Percentiles rank a stretch among this genome's conserved stretches.
Evolutionary conservation across 345 rosid genomes (phyloP).

Genomic region (Hirschfeldia incana): DNA sequence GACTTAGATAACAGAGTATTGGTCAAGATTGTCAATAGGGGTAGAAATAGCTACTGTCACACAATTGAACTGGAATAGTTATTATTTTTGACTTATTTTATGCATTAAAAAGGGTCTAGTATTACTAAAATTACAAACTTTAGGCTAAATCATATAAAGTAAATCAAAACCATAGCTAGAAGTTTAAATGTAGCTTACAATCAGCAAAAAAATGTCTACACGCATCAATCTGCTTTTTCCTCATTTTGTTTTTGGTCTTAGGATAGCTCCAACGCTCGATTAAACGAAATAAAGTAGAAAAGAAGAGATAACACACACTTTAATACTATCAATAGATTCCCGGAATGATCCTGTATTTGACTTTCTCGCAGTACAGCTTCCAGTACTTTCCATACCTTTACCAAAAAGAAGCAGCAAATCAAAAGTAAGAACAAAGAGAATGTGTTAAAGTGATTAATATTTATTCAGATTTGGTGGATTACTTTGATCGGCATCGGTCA

Average conservation of each 20-base stretch:
- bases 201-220: slow-evolving; percentile 15
- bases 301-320: neutral
- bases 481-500: slow-evolving; percentile 93
- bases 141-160: neutral
- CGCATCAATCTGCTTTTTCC: neutral
- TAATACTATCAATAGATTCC: slow-evolving; percentile 60
- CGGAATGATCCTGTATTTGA: slow-evolving; percentile 66
- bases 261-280: slow-evolving; percentile 23
- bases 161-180: neutral
- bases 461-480: slow-evolving; percentile 40
- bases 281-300: slow-evolving; percentile 16
- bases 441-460: neutral
- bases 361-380: slow-evolving; percentile 83
- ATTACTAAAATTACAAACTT: neutral
- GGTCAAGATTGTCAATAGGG: neutral
- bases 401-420: neutral
- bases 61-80: neutral
- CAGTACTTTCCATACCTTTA: slow-evolving; percentile 85
- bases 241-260: neutral
- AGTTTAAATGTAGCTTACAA: neutral
- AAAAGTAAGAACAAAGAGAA: neutral
- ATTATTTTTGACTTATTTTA: no score
- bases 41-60: neutral
- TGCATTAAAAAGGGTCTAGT: neutral
- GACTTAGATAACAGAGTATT: neutral